These are phyloP conservation scores for Mycena venus DNA, from an alignment of 768 basidiomycete genomes.

Conservation along the genomic window DNA sequence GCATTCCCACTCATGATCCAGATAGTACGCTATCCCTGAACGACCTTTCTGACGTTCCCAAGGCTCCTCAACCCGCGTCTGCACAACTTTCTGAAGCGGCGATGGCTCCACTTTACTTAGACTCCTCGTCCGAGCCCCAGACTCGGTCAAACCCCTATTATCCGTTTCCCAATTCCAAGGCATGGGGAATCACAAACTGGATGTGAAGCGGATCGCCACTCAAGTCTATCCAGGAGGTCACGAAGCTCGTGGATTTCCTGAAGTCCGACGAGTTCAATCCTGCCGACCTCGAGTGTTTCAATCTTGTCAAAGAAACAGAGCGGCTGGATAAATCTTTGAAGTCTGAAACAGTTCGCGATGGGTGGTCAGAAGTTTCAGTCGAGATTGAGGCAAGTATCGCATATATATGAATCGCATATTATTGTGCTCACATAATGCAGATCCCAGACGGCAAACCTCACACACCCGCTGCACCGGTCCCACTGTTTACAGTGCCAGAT, in stretches of 20 bases:
- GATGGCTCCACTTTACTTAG: too few relatives aligned
- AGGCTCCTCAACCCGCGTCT: too few relatives aligned
- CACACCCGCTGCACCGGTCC: background rate
- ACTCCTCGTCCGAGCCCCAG: too few relatives aligned
- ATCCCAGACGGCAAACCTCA: background rate
- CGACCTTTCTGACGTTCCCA: too few relatives aligned
- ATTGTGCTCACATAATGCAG: background rate
- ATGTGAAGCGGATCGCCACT: constrained; percentile 10
- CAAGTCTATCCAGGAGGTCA: constrained; percentile 1
- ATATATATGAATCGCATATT: background rate
- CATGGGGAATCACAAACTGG: constrained; percentile 15
- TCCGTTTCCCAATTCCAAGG: background rate
- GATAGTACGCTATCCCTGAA: too few relatives aligned
- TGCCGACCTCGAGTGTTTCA: background rate
- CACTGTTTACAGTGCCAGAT: background rate
- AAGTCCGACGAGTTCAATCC: background rate
- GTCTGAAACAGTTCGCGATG: background rate
- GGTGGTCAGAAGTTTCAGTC: constrained; percentile 21
- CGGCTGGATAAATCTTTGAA: background rate
- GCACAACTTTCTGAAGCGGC: too few relatives aligned
- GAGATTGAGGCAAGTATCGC: constrained; percentile 1
- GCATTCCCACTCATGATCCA: too few relatives aligned
- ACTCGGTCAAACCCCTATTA: background rate
- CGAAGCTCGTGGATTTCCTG: background rate
- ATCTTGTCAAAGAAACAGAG: background rate